Conservation (phyloP, 1,139 yeast genomes). For the Pichia sp. region DNA sequence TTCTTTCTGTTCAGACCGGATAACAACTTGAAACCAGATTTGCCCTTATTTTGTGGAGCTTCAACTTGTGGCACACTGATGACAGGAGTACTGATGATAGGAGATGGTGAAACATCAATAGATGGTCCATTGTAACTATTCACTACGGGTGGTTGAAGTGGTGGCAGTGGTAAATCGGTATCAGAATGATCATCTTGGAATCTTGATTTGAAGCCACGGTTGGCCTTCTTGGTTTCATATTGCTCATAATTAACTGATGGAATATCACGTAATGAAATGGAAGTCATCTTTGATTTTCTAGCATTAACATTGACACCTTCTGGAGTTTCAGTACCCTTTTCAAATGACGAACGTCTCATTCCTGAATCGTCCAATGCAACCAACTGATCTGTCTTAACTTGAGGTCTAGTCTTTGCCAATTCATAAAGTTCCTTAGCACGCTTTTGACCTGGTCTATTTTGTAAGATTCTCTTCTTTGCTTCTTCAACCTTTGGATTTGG, state of each 20-base stretch:
- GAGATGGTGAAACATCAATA: not conserved
- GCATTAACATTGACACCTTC: not conserved
- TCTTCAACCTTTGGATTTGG: slow-evolving; percentile 21
- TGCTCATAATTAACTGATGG: slow-evolving; percentile 12
- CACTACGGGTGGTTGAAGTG: slow-evolving; percentile 15
- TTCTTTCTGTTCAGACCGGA: slow-evolving; percentile 6
- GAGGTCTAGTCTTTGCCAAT: slow-evolving; percentile 33
- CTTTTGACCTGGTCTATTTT: slow-evolving; percentile 32
- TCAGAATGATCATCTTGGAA: slow-evolving; percentile 58
- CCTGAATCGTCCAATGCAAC: slow-evolving; percentile 12
- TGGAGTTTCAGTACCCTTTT: slow-evolving; percentile 35
- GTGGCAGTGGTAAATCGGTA: slow-evolving; percentile 31
- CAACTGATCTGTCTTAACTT: slow-evolving; percentile 15
- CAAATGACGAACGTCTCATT: slow-evolving; percentile 50
- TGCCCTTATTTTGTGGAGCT: not conserved
- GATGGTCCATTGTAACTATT: slow-evolving; percentile 8
- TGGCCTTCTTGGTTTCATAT: slow-evolving; percentile 7
- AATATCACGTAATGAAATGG: slow-evolving; percentile 27
- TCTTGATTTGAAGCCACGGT: slow-evolving; percentile 40
- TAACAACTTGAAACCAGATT: slow-evolving; percentile 12
- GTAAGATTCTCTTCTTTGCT: slow-evolving; percentile 18
- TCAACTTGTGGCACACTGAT: no score
- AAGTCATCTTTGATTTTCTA: slow-evolving; percentile 14
- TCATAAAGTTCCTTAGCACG: slow-evolving; percentile 42
- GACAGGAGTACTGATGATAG: not conserved